phyloP scores from a whole-genome alignment of 2,329 filamentous ascomycete species.

The Ceratocystis eucalypticola region DNA sequence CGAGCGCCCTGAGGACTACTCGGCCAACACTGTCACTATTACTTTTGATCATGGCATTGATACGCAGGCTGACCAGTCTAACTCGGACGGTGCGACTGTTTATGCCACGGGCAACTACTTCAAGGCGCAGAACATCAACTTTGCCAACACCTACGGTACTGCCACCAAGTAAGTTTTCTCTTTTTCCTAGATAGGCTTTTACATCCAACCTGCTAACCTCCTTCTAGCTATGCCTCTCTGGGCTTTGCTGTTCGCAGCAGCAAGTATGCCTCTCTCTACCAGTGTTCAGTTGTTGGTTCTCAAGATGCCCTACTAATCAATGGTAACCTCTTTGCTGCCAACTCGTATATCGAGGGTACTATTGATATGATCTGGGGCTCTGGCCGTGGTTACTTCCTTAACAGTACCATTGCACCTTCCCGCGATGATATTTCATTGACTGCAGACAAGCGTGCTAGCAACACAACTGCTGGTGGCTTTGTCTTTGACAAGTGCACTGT shows the following conservation, averaged over 20 bases:
- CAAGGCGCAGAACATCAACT: constrained; percentile 48
- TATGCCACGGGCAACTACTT: constrained; percentile 36
- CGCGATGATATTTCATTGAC: constrained; percentile 25
- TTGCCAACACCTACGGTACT: constrained; percentile 30
- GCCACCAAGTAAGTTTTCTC: not conserved
- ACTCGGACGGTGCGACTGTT: constrained; percentile 40
- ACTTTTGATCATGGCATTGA: constrained; percentile 25
- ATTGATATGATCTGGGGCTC: constrained; percentile 30
- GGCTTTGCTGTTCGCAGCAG: constrained; percentile 14
- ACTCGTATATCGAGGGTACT: constrained; percentile 33
- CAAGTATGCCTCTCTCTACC: constrained; percentile 27
- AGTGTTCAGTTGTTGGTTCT: constrained; percentile 33
- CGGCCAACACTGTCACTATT: constrained; percentile 44
- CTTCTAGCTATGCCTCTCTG: constrained; percentile 35
- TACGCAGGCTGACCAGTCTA: constrained; percentile 27
- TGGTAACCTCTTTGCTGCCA: constrained; percentile 36
- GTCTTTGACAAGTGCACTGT: constrained; percentile 26
- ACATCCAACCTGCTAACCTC: constrained; percentile 25
- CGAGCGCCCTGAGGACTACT: constrained; percentile 35
- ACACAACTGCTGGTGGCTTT: constrained; percentile 27
- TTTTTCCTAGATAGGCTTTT: constrained; percentile 23
- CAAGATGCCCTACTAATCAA: constrained; percentile 37
- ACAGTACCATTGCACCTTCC: constrained; percentile 26
- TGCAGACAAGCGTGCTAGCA: constrained; percentile 29
- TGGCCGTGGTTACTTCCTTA: constrained; percentile 30